Percentiles rank a stretch among this genome's conserved stretches.
phyloP scores from a whole-genome alignment of 2,329 filamentous ascomycete species.

The Paramyrothecium roridum region DNA sequence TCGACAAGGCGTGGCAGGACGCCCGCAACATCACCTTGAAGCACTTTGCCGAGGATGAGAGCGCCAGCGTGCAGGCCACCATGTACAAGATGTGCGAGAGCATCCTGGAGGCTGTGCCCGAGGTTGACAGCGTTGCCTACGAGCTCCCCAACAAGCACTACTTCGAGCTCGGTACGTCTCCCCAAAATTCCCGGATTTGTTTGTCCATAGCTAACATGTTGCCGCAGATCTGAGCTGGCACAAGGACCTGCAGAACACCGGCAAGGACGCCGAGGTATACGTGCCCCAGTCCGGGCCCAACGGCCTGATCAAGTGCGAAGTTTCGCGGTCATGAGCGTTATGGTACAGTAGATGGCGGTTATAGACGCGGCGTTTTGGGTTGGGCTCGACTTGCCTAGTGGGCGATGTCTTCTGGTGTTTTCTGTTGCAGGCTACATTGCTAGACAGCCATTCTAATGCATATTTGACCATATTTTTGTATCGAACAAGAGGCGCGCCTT shows the following conservation, averaged over 20 bases:
- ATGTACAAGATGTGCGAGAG: constrained; percentile 98
- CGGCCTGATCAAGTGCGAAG: constrained; percentile 91
- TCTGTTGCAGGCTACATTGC: too few relatives aligned
- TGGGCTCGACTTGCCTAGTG: constrained; percentile 2
- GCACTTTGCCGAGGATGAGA: constrained; percentile 86
- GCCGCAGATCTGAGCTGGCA: constrained; percentile 86
- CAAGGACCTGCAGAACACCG: constrained; percentile 91
- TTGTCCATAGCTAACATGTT: constrained; percentile 9
- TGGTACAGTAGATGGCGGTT: constrained; percentile 3
- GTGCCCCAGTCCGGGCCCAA: constrained; percentile 91
- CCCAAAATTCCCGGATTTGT: not conserved
- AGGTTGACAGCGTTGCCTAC: constrained; percentile 73
- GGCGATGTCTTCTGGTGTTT: not conserved
- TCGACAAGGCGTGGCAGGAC: constrained; percentile 74
- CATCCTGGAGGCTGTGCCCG: constrained; percentile 73
- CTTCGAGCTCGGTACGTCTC: constrained; percentile 80
- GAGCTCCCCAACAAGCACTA: constrained; percentile 97
- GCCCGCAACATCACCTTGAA: constrained; percentile 86
- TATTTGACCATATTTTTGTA: too few relatives aligned
- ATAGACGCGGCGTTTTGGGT: constrained; percentile 2
- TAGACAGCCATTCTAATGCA: not conserved
- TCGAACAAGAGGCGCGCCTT: too few relatives aligned
- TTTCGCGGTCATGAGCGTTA: constrained; percentile 51
- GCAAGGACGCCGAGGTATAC: constrained; percentile 92
- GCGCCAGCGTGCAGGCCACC: constrained; percentile 89